phyloP scores from a whole-genome alignment of 257 asterid genomes.

The Solanum ossicruentum region DNA sequence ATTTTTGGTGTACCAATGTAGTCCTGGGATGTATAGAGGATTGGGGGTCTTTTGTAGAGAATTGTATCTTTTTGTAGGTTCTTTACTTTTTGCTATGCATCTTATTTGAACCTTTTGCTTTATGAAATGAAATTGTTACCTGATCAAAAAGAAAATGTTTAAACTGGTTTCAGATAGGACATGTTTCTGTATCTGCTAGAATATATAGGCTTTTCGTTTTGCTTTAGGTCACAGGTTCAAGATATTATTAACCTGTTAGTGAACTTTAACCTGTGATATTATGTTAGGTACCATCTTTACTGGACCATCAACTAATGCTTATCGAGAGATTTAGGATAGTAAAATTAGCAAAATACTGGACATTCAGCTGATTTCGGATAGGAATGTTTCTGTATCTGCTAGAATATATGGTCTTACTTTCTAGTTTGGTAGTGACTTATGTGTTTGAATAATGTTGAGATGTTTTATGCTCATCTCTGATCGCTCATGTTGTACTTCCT shows the following conservation, averaged over 20 bases:
- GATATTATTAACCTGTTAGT: background rate
- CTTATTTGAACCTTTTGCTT: background rate
- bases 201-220: background rate
- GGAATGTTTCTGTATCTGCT: background rate
- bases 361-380: slow-evolving; percentile 21
- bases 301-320: background rate
- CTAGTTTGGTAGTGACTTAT: background rate
- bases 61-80: background rate
- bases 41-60: background rate
- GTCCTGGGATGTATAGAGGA: background rate
- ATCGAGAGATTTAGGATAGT: slow-evolving; percentile 18
- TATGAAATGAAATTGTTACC: background rate
- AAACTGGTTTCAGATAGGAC: background rate
- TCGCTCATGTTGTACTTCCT: background rate
- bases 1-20: background rate
- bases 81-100: background rate
- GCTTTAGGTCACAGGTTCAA: background rate
- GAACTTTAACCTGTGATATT: background rate
- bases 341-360: slow-evolving; percentile 81
- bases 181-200: background rate
- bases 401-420: background rate
- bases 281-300: background rate
- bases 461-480: background rate
- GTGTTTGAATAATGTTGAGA: background rate
- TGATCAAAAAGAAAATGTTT: background rate